These are phyloP conservation scores for Trichoderma sp. DNA, from an alignment of 2,329 filamentous ascomycete species.

Conservation along the genomic window DNA sequence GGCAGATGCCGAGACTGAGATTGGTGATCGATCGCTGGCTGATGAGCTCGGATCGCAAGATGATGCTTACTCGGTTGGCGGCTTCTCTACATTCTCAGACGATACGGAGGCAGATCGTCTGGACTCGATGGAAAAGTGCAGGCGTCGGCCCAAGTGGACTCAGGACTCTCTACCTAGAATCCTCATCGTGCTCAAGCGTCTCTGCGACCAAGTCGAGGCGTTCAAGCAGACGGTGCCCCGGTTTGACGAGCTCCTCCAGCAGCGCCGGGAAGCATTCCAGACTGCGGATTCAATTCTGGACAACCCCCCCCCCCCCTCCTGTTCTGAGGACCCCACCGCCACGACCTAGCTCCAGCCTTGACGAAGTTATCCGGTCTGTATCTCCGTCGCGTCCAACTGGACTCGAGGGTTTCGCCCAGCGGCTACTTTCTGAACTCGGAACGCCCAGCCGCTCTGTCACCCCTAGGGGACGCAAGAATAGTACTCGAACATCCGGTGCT, in stretches of 20 bases:
- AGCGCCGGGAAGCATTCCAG: conserved; percentile 62
- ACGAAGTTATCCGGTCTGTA: conserved; percentile 44
- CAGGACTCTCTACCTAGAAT: conserved; percentile 52
- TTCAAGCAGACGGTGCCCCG: conserved; percentile 66
- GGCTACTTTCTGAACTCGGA: conserved; percentile 58
- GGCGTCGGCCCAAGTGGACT: conserved; percentile 53
- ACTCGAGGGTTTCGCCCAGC: conserved; percentile 61
- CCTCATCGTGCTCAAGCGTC: conserved; percentile 55
- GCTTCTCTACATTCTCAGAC: neutral
- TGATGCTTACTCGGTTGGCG: neutral
- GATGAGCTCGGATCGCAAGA: conserved; percentile 14
- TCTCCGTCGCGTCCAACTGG: conserved; percentile 55
- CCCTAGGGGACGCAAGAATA: conserved; percentile 52
- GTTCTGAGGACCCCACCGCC: conserved; percentile 31
- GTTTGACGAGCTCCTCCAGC: conserved; percentile 70
- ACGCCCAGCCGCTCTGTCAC: conserved; percentile 49
- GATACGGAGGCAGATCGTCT: conserved; percentile 38
- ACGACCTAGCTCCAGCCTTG: conserved; percentile 39
- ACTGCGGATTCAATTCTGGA: conserved; percentile 52
- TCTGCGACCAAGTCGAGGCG: conserved; percentile 60
- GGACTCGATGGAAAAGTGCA: conserved; percentile 50
- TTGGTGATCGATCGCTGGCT: conserved; percentile 3
- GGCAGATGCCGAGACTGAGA: conserved; percentile 10
- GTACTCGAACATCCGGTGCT: conserved; percentile 32
- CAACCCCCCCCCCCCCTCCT: conserved; percentile 32